Base-by-base conservation (phyloP, 139 green algal genomes). In the Desmodesmus armatus region DNA sequence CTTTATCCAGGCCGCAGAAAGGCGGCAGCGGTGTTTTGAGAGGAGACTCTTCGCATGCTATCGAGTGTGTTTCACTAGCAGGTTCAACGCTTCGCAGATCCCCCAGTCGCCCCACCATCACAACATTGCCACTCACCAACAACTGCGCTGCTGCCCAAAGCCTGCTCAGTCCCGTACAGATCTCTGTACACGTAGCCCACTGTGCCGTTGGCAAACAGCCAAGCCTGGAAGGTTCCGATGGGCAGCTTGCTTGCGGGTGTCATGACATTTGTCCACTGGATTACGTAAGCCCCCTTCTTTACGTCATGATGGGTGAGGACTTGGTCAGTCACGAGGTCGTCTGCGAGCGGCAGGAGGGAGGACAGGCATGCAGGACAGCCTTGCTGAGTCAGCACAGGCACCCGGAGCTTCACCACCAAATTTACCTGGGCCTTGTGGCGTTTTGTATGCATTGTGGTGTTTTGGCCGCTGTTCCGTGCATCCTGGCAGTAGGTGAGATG, bases 231-330 rank as follows among this genome's bases (percentile, higher is more conserved):
- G 19, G 74, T 81, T 70, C 74, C 74, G 1, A 81, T 25, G 11
- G 43, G 74, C 29, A 63, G 33, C 49, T 27, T 58, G 21, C 51
- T 81, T 37, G 49, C 43, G 33, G 74, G 51, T 17, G n/a, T 35
- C 74, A 81, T 81, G 33, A 81, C 49, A 27, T 81, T 81, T 15
- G 49, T 81, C 74, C 74, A 81, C 49, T 81, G 74, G 31, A 81
- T 81, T 25, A 81, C 37, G 33, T 70, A 81, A 0, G 31, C 74
- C 23, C 35, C 74, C 5, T 21, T 4, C 3, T 33, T 6, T 33
- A 39, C 21, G 31, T 81, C 74, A 25, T 81, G 49, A 9, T 67
- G 21, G 6, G 74, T 81, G 21, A 81, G 29, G 17, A 81, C 74
- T 13, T 19, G 19, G 29, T 81, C 74, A 51, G 74, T 31, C 23